Evolutionary conservation across 2,329 filamentous ascomycete genomes (phyloP), one percentile per base, ranked within the genome.

Genomic region (Penicillium sp.): DNA sequence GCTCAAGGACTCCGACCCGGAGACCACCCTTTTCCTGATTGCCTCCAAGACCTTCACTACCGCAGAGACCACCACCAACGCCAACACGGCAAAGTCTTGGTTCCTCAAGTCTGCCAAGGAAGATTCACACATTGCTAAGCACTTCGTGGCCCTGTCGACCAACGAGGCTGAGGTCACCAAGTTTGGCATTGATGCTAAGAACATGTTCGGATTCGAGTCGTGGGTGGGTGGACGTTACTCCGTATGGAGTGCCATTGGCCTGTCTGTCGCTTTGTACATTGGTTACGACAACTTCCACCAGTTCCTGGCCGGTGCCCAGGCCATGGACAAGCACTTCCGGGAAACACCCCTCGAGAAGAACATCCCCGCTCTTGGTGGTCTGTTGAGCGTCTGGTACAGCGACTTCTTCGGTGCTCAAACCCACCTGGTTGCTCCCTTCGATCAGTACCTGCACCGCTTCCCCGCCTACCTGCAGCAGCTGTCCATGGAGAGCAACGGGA

Each of bases 31-130:
- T 63, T 97, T 99, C 88, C 84, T 99, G 68, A 86, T 99, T 68
- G 94, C 94, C 56, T 97, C 93, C 78, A 99, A 99, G 88, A 99
- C 94, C 62, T 99, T 99, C 79, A 99, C 94, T 62, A 99, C 94
- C 10, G 94, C 94, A 58, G 94, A 99, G 84, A 99, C 94, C 48
- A 89, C 84, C 59, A 97, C 93, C 69, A 99, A 99, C 75, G 94
- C 94, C 77, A 97, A 96, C 83, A 92, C 91, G 31, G 94, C 94
- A 63, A 99, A 99, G 85, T 78, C 83, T 51, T 99, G 94, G 94
- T 99, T 99, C 86, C 84, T 97, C 66, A 83, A 95, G 79, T 87
- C 74, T 76, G 88, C 84, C 79, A 94, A 87, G 86, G 88, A 96
- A 29, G 77, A 83, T 57, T 71, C 76, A 21, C 79, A 85, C 64